Base-by-base conservation (phyloP, 768 basidiomycete species). In the Mycena filopes region DNA sequence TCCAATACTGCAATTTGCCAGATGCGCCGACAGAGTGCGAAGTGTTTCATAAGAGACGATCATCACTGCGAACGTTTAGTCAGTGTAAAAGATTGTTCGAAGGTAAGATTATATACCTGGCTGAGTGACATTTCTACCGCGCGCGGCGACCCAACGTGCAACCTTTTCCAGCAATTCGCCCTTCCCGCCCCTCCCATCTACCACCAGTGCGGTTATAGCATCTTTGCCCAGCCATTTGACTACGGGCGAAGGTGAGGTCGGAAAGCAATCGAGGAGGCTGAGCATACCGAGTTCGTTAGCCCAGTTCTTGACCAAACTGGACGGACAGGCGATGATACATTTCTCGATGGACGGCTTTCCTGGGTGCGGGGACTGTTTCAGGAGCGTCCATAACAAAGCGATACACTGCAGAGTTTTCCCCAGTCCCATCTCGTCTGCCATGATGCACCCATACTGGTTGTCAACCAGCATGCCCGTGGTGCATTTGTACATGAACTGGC, bases 31-130 rank as follows among this genome's bases (percentile, higher is more conserved):
- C 15, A 98, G 81, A 5, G 91, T 91, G 21, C 97, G 89, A 55
- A 99, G 84, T 0, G 95, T 97, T 76, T 99, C 97, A 70, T 99
- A 99, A 0, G 98, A 99, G 7, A 98, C 96, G 68, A 99, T 98
- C 93, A 99, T 95, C 47, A 99, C 97, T 96, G 25, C 5, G n/a
- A 11, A 26, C 2, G n/a, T 29, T 65, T 16, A 47, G 47, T 48
- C 45, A 38, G 18, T n/a, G n/a, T n/a, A 40, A 50, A 57, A 18
- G 53, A 66, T 38, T 25, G 36, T 18, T 50, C 18, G 25, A 31
- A 36, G 59, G 29, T n/a, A 41, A n/a, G 36, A 29, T 13, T 43
- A 69, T 80, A 33, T 71, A 94, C 96, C 95, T 79, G 97, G 96
- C 63, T 95, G 91, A 0, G 94, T 93, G 51, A 98, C 91, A 68